Percentiles rank a stretch among this genome's conserved stretches.
phyloP scores from a whole-genome alignment of 352 stramenopile genomes.

The Phytophthora megakarya region DNA sequence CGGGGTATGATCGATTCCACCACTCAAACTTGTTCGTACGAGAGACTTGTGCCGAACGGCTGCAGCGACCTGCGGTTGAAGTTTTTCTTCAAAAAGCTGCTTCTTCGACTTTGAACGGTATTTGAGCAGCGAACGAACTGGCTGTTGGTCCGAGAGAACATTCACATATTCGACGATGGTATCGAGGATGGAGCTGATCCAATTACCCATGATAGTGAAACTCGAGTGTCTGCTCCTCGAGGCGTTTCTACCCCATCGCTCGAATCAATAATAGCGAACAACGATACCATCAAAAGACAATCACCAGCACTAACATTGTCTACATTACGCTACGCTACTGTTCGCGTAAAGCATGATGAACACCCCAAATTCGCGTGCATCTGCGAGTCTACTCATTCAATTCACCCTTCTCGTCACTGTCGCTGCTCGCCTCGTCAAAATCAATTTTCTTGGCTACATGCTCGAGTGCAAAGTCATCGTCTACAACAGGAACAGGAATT shows the following conservation, averaged over 20 bases:
- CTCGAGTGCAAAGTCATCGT: conserved; percentile 26
- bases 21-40: conserved; percentile 19
- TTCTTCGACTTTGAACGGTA: conserved; percentile 32
- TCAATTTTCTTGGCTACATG: conserved; percentile 44
- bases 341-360: conserved; percentile 7
- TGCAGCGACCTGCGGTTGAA: conserved; percentile 24
- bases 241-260: too few species aligned
- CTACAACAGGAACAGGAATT: conserved; percentile 2
- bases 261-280: conserved; percentile 14
- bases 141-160: conserved; percentile 6
- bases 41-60: conserved; percentile 32
- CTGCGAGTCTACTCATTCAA: conserved; percentile 16
- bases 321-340: conserved; percentile 21
- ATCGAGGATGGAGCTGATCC: conserved; percentile 11
- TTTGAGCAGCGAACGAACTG: conserved; percentile 7
- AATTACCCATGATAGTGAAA: conserved; percentile 34
- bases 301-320: conserved; percentile 20
- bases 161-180: conserved; percentile 13
- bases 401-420: conserved; percentile 36
- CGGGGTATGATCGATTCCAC: conserved; percentile 30
- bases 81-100: conserved; percentile 34
- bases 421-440: conserved; percentile 40
- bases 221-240: too few species aligned
- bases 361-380: not conserved
- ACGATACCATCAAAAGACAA: conserved; percentile 6